phyloP scores from a whole-genome alignment of 768 basidiomycete species.

The Rubroboletus satanas region DNA sequence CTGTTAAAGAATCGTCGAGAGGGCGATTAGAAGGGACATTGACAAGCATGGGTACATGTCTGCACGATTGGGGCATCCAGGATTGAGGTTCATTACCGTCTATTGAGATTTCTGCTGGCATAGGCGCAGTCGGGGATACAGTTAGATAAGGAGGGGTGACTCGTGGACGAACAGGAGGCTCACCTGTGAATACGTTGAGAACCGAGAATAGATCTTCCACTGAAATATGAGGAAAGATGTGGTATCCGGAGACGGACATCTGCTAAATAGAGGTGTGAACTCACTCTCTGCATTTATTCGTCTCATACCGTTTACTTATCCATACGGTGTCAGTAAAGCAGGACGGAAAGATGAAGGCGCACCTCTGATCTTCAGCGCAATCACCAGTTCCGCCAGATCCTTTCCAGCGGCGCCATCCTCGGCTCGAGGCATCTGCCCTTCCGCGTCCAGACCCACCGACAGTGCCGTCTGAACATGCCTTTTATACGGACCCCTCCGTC shows the following conservation, averaged over 20 bases:
- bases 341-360: not conserved
- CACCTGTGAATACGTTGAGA: conserved; percentile 59
- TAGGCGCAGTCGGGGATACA: conserved; percentile 19
- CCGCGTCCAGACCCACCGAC: conserved; percentile 55
- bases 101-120: not conserved
- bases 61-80: conserved; percentile 2
- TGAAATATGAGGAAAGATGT: conserved; percentile 24
- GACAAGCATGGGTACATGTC: conserved; percentile 27
- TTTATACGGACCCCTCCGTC: conserved; percentile 52
- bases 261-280: conserved; percentile 19
- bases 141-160: conserved; percentile 56
- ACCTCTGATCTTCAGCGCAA: conserved; percentile 77
- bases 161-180: conserved; percentile 50
- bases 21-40: conserved; percentile 23
- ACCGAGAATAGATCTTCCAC: conserved; percentile 79
- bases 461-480: conserved; percentile 40
- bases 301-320: too few relatives aligned
- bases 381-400: conserved; percentile 66
- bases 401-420: conserved; percentile 73
- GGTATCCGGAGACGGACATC: not conserved
- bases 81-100: not conserved
- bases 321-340: not conserved
- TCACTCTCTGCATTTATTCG: too few relatives aligned
- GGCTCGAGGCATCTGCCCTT: conserved; percentile 71
- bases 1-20: not conserved